phyloP scores from a whole-genome alignment of 2,329 filamentous ascomycete genomes.

The Aspergillus sp. region DNA sequence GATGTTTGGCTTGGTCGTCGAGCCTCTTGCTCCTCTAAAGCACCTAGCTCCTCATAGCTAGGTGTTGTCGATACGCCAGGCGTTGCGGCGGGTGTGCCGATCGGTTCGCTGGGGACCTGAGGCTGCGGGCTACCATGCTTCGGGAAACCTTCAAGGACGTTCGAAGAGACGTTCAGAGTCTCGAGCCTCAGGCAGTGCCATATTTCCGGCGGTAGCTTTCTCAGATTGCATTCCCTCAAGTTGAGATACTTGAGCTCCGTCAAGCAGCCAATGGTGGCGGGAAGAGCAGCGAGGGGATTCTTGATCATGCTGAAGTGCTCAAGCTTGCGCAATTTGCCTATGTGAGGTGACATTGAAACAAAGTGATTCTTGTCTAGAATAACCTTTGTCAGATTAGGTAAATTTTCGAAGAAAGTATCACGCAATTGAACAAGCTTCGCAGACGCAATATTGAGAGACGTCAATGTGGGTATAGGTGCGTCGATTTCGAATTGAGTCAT shows the following conservation, averaged over 20 bases:
- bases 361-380: conserved; percentile 95
- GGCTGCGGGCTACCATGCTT: conserved; percentile 72
- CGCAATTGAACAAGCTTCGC: conserved; percentile 86
- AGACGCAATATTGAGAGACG: conserved; percentile 83
- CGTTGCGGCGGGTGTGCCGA: conserved; percentile 47
- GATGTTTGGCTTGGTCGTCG: conserved; percentile 85
- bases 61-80: conserved; percentile 61
- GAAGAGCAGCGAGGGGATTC: conserved; percentile 82
- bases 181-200: conserved; percentile 93
- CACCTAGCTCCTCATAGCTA: conserved; percentile 76
- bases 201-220: conserved; percentile 84
- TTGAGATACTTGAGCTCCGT: conserved; percentile 83
- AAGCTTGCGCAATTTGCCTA: conserved; percentile 78
- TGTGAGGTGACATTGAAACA: conserved; percentile 79
- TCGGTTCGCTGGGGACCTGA: conserved; percentile 56
- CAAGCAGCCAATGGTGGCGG: conserved; percentile 83
- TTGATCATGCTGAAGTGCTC: conserved; percentile 94
- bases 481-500: conserved; percentile 89
- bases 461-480: conserved; percentile 74
- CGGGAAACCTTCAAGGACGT: conserved; percentile 86
- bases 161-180: conserved; percentile 91
- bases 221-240: conserved; percentile 89
- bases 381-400: conserved; percentile 82
- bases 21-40: conserved; percentile 62
- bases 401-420: conserved; percentile 83